A percentile compares a stretch with the other conserved stretches of the same genome.
These are phyloP conservation scores for Gossypium schwendimanii DNA, from an alignment of 441 rosid species.

Conservation along the genomic window DNA sequence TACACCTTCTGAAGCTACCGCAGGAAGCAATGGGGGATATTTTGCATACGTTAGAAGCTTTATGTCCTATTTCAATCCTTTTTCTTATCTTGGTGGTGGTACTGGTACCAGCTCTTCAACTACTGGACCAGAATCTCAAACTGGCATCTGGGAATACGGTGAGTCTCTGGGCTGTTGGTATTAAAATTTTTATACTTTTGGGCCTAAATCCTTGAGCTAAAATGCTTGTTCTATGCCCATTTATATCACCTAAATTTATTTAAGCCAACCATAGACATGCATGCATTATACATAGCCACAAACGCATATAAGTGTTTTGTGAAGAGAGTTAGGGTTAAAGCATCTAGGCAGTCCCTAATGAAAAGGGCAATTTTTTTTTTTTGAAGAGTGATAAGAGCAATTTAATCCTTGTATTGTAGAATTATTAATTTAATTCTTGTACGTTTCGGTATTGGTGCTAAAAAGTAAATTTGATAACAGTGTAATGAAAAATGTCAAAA, in stretches of 20 bases:
- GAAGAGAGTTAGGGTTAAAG: not conserved
- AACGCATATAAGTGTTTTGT: not conserved
- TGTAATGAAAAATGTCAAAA: not conserved
- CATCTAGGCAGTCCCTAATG: not conserved
- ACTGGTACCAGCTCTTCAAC: constrained; percentile 34
- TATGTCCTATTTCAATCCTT: constrained; percentile 68
- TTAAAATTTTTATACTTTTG: not conserved
- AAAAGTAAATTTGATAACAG: not conserved
- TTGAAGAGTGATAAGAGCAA: not conserved
- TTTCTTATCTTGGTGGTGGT: constrained; percentile 54
- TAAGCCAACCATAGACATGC: not conserved
- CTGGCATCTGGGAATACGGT: constrained; percentile 39
- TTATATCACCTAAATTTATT: not conserved
- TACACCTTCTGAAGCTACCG: constrained; percentile 26
- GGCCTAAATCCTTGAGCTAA: not conserved
- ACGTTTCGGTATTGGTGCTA: not conserved
- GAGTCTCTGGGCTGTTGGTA: constrained; percentile 16
- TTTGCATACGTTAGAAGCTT: constrained; percentile 44
- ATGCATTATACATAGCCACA: not conserved
- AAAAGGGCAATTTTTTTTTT: too few relatives aligned
- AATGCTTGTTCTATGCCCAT: not conserved
- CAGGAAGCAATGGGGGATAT: constrained; percentile 49
- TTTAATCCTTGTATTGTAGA: not conserved
- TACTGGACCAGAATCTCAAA: constrained; percentile 36
- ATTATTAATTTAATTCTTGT: not conserved